These are phyloP conservation scores for Trichoderma brevicompactum DNA, from an alignment of 2,329 filamentous ascomycete species.

Conservation along the genomic window DNA sequence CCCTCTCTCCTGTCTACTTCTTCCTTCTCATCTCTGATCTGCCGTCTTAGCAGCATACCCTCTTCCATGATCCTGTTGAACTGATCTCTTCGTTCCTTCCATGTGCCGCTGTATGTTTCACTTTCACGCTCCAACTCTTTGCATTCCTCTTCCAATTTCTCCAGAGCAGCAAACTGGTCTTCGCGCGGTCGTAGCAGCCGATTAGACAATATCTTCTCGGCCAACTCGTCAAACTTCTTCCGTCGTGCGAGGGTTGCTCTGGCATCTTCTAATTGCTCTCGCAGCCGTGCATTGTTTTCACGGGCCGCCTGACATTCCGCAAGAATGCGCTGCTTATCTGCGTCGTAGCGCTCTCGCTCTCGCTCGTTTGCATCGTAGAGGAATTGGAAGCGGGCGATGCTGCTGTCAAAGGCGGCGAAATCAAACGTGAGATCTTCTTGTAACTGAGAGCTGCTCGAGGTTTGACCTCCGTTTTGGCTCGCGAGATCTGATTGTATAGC, in stretches of 20 bases:
- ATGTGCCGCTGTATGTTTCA: constrained; percentile 77
- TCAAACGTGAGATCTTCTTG: constrained; percentile 85
- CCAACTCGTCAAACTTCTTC: constrained; percentile 85
- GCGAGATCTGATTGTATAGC: constrained; percentile 33
- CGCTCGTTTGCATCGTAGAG: constrained; percentile 79
- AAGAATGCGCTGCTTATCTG: constrained; percentile 78
- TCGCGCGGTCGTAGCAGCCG: constrained; percentile 79
- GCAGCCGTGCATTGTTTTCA: constrained; percentile 72
- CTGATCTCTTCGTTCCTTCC: constrained; percentile 82
- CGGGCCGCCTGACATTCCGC: constrained; percentile 77
- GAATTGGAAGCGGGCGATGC: constrained; percentile 85
- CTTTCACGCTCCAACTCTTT: constrained; percentile 84
- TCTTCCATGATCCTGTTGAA: constrained; percentile 90
- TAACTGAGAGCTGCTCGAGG: constrained; percentile 59
- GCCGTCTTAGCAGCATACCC: constrained; percentile 79
- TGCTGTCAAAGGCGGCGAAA: constrained; percentile 85
- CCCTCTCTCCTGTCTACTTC: constrained; percentile 87
- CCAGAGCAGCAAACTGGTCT: constrained; percentile 76
- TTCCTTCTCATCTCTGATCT: constrained; percentile 94
- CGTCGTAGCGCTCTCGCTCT: constrained; percentile 82
- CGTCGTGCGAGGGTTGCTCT: constrained; percentile 75
- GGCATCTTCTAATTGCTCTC: constrained; percentile 75
- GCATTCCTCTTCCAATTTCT: constrained; percentile 87
- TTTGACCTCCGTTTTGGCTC: constrained; percentile 48
- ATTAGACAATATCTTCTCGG: constrained; percentile 84